phyloP scores from a whole-genome alignment of 1,284 basidiomycete genomes.

The Blastosporella zonata region DNA sequence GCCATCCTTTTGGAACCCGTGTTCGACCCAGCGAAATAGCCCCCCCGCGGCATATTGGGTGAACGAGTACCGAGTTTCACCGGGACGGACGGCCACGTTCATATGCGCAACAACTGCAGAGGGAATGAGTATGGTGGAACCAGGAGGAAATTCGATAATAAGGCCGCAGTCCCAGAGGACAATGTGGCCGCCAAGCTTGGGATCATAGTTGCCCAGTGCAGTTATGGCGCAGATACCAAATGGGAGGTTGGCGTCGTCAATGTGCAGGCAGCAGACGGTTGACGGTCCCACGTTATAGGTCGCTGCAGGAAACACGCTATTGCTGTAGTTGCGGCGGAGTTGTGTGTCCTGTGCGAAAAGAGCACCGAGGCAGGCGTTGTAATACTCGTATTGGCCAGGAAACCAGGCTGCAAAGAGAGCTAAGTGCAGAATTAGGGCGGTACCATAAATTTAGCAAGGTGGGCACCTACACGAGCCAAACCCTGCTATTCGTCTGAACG shows the following conservation, averaged over 20 bases:
- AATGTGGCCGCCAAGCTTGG: slow-evolving; percentile 1
- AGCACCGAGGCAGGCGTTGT: background rate
- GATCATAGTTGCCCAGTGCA: slow-evolving; percentile 4
- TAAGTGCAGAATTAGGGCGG: background rate
- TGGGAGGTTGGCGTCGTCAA: slow-evolving; percentile 1
- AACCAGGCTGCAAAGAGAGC: background rate
- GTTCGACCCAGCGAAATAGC: slow-evolving; percentile 7
- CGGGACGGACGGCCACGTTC: background rate
- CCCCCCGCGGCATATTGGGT: slow-evolving; percentile 6
- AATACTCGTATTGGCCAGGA: slow-evolving; percentile 1
- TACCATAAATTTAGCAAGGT: no score
- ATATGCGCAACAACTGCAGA: background rate
- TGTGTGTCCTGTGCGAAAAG: background rate
- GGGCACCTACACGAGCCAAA: no score
- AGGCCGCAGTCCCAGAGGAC: slow-evolving; percentile 1
- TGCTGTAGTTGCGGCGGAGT: background rate
- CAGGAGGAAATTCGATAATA: slow-evolving; percentile 5
- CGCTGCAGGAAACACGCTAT: background rate
- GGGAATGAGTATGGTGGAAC: background rate
- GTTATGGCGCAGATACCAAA: slow-evolving; percentile 3
- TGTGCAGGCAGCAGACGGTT: slow-evolving; percentile 1
- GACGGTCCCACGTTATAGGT: slow-evolving; percentile 2
- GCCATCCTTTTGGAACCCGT: background rate
- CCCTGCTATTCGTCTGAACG: no score
- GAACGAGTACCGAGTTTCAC: slow-evolving; percentile 5